phyloP scores from a whole-genome alignment of 768 basidiomycete genomes.

The Crassisporium funariophilum region DNA sequence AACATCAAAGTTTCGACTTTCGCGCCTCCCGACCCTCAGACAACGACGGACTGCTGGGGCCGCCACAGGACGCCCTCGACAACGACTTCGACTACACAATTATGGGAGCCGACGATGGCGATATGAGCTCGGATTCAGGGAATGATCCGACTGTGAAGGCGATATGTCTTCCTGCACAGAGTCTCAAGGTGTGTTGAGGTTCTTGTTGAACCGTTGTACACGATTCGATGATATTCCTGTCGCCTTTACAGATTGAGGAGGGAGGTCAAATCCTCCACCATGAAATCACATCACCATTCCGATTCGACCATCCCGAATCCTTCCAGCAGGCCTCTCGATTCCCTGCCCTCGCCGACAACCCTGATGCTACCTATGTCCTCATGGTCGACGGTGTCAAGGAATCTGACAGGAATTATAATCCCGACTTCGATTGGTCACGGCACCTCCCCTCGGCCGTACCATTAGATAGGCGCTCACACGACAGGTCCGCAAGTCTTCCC shows the following conservation, averaged over 20 bases:
- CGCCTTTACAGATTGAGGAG: conserved; percentile 37
- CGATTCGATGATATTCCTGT: neutral
- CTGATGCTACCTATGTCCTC: conserved; percentile 41
- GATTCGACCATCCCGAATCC: conserved; percentile 33
- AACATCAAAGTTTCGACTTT: conserved; percentile 17
- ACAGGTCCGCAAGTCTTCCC: conserved; percentile 33
- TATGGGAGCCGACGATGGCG: conserved; percentile 22
- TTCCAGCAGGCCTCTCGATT: conserved; percentile 34
- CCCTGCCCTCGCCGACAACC: conserved; percentile 38
- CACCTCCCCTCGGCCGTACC: conserved; percentile 45
- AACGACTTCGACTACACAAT: conserved; percentile 17
- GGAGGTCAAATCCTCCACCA: conserved; percentile 39
- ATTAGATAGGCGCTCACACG: conserved; percentile 46
- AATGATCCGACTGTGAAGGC: conserved; percentile 33
- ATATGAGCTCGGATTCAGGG: conserved; percentile 19
- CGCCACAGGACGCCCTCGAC: conserved; percentile 13
- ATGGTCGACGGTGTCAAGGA: conserved; percentile 42
- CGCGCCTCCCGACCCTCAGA: conserved; percentile 24
- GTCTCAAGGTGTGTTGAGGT: conserved; percentile 34
- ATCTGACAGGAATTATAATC: conserved; percentile 42
- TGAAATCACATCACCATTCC: conserved; percentile 46
- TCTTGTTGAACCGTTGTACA: neutral
- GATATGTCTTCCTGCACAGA: conserved; percentile 40
- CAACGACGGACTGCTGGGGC: conserved; percentile 16
- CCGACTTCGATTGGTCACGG: conserved; percentile 53